Evolutionary conservation across 2,329 filamentous ascomycete genomes (phyloP).

Genomic region (Pseudogymnoascus verrucosus): DNA sequence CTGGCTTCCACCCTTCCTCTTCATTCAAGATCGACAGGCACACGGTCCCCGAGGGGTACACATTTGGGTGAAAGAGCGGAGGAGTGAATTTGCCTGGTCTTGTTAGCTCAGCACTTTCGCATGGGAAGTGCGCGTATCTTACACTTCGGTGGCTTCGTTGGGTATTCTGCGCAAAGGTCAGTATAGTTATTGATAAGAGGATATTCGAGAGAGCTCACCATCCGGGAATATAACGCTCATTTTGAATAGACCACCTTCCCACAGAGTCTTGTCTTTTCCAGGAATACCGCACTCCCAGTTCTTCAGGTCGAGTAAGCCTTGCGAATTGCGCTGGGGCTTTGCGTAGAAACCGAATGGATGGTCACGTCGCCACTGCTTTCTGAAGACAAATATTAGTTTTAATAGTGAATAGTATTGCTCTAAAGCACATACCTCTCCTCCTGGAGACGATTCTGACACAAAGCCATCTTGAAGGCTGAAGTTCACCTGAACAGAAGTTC

Average conservation of each 20-base stretch:
- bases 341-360: conserved; percentile 98
- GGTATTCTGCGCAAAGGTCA: conserved; percentile 63
- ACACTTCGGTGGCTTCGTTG: conserved; percentile 98
- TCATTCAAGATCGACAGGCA: conserved; percentile 97
- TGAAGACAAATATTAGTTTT: conserved; percentile 31
- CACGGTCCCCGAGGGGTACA: conserved; percentile 95
- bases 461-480: conserved; percentile 53
- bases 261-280: conserved; percentile 92
- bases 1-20: conserved; percentile 96
- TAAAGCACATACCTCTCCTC: conserved; percentile 65
- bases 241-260: conserved; percentile 97
- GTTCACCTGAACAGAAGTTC: conserved; percentile 5
- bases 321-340: conserved; percentile 69
- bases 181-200: conserved; percentile 7
- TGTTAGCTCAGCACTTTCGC: conserved; percentile 16
- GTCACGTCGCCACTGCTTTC: conserved; percentile 94
- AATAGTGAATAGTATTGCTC: not conserved
- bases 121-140: conserved; percentile 25
- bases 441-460: conserved; percentile 79
- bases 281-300: conserved; percentile 95
- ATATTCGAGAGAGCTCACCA: conserved; percentile 47
- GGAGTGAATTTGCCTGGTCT: conserved; percentile 84
- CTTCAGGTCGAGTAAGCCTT: conserved; percentile 84
- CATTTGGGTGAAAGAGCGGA: conserved; percentile 95
- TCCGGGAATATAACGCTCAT: conserved; percentile 88